Evolutionary conservation across 306 rosid genomes (phyloP), one percentile per base, ranked within the genome.

Genomic region (Corylus americana): DNA sequence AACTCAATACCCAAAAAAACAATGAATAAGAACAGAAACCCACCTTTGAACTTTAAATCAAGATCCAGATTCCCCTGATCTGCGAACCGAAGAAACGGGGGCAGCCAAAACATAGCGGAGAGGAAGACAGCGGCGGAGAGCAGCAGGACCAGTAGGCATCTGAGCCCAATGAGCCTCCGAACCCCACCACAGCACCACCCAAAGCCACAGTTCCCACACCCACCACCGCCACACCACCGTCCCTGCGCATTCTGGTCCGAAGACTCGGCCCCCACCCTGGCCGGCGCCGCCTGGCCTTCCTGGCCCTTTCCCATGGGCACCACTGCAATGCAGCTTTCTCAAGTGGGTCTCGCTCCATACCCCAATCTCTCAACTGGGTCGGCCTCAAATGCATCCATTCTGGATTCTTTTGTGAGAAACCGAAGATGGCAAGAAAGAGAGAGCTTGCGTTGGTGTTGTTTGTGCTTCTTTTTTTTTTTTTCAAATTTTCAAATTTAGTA

Each of bases 51-150:
- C 80, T 62, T 70, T 11, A 92, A 74, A 88, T 86, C 84, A 14
- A 75, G 84, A 81, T 79, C 81, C 71, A 78, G 89, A 90, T 89
- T 85, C 77, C 58, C 62, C 61, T 78, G 93, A 91, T 93, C 92
- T 79, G 91, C 85, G 59, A 79, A 74, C 61, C 71, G 89, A 70
- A 85, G 85, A 79, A 93, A 92, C 3, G 97, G 97, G 55, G 92
- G 97, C 71, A 94, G 76, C 98, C 97, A 92, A 74, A 94, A 90
- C 50, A 89, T 42, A 67, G 97, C 98, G 61, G 98, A 92, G 79
- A 94, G 92, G 73, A 94, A 88, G 39, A 90, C 62, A 20, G 97
- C 96, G 39, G 77, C 75, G 29, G 98, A 90, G 8, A 90, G 74
- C 11, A 94, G 71, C 50, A 94, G 70, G 53, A 94, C 82, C 78